These are phyloP conservation scores for Leccinum solheimii DNA, from an alignment of 1,284 basidiomycete species.

Conservation along the genomic window DNA sequence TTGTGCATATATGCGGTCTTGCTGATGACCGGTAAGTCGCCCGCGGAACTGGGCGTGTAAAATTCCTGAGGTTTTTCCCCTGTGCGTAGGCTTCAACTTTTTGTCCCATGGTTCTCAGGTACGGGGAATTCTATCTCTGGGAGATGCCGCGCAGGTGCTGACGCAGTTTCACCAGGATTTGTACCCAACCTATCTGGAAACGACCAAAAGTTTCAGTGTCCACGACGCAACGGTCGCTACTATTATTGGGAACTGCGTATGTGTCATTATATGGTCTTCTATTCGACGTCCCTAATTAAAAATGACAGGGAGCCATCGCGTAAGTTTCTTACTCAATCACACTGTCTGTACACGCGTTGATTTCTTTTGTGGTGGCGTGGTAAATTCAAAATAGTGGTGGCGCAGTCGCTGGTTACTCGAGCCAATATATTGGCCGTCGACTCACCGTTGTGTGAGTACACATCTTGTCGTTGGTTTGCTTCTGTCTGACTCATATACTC, in stretches of 20 bases:
- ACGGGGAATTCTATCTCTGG: slow-evolving; percentile 9
- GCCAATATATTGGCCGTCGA: slow-evolving; percentile 87
- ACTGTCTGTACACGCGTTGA: background rate
- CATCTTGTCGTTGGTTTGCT: background rate
- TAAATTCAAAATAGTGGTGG: slow-evolving; percentile 56
- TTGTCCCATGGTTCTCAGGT: slow-evolving; percentile 83
- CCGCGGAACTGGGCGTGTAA: background rate
- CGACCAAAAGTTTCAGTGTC: slow-evolving; percentile 56
- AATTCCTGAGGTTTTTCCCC: background rate
- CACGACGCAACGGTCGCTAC: slow-evolving; percentile 80
- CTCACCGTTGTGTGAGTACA: slow-evolving; percentile 73
- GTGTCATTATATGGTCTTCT: slow-evolving; percentile 27
- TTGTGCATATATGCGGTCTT: slow-evolving; percentile 83
- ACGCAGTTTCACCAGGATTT: slow-evolving; percentile 49
- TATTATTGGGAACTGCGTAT: slow-evolving; percentile 86
- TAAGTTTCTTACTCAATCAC: slow-evolving; percentile 27
- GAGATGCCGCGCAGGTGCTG: background rate
- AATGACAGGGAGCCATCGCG: slow-evolving; percentile 69
- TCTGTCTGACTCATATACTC: background rate
- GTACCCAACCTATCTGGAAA: slow-evolving; percentile 78
- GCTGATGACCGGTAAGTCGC: slow-evolving; percentile 68
- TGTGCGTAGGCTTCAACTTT: slow-evolving; percentile 81
- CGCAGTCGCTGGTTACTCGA: slow-evolving; percentile 71
- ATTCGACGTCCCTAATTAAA: slow-evolving; percentile 3
- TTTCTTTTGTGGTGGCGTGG: slow-evolving; percentile 10